Percentiles rank a stretch among this genome's conserved stretches.
Evolutionary conservation across 1,284 basidiomycete genomes (phyloP).

Genomic region (Cutaneotrichosporon sp.): DNA sequence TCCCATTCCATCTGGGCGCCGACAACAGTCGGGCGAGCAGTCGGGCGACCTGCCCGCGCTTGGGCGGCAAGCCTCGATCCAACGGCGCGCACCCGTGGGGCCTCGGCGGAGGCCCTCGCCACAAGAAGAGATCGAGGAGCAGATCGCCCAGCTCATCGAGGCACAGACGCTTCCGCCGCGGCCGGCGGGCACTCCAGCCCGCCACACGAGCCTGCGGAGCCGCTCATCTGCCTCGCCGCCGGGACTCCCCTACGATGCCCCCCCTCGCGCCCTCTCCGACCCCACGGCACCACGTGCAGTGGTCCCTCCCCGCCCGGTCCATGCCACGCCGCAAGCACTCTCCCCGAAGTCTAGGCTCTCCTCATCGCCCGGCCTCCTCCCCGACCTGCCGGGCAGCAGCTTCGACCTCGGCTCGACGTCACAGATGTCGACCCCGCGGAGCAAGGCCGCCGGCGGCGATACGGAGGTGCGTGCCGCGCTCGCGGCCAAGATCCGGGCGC

Average conservation of each 20-base stretch:
- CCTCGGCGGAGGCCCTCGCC: neutral
- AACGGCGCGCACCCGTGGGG: neutral
- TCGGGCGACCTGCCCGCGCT: neutral
- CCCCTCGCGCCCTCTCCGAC: neutral
- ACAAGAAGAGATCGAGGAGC: neutral
- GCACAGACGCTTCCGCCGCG: neutral
- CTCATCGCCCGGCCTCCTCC: neutral
- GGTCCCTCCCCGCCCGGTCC: neutral
- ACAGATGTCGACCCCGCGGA: neutral
- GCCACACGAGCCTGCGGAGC: neutral
- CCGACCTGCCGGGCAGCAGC: neutral
- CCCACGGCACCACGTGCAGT: neutral
- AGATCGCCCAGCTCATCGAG: constrained; percentile 1
- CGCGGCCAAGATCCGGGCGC: neutral
- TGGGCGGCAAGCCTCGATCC: neutral
- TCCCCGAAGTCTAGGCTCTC: neutral
- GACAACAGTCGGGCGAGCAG: neutral
- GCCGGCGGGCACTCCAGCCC: neutral
- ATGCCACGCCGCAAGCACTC: neutral
- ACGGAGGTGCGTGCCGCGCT: neutral
- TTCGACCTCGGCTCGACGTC: neutral
- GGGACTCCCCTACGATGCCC: neutral
- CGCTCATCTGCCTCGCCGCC: neutral
- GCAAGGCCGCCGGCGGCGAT: neutral
- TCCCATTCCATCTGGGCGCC: neutral